Evolutionary conservation across 345 rosid genomes (phyloP), one percentile per base, ranked within the genome.

Genomic region (Ceriops decandra): DNA sequence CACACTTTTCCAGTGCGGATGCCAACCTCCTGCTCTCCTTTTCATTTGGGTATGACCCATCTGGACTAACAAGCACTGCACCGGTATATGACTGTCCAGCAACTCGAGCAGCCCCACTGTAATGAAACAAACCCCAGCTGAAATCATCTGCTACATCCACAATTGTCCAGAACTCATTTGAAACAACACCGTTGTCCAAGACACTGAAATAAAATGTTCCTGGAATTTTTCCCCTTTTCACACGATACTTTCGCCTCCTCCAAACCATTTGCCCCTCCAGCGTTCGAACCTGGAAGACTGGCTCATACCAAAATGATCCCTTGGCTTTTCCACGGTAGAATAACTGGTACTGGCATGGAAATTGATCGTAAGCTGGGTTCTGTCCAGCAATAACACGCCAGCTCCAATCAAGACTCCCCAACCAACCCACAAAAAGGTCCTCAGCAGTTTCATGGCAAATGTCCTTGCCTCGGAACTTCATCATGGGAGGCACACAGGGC

Each of bases 321-420:
- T 87, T 93, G 11, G 92, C 96, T 80, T 85, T 93, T 56, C 98
- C 97, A 68, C 96, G 76, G 72, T 93, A 93, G 77, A 93, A 88
- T 35, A 93, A 82, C 78, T 91, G 98, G 75, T 83, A 91, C 74
- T 93, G 97, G 80, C 96, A 93, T 0, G 98, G 97, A 72, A 93
- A 93, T 64, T 93, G 96, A 73, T 93, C 97, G 38, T 93, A 93
- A 60, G 96, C 97, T 0, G 98, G 98, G 79, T 93, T 93, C 62
- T 93, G 97, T 46, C 97, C 98, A 1, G 98, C 93, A 36, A 78
- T 84, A 0, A 93, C 98, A 54, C 96, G 88, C 97, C 98, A 93
- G 67, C 98, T 93, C 93, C 97, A 91, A 33, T 83, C 91, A 60
- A 91, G 67, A 35, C 62, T 75, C 58, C 95, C 95, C 68, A 91